Evolutionary conservation across 495 filamentous ascomycete species (phyloP), one percentile per base, ranked within the genome.

Genomic region (Delitschia confertaspora): DNA sequence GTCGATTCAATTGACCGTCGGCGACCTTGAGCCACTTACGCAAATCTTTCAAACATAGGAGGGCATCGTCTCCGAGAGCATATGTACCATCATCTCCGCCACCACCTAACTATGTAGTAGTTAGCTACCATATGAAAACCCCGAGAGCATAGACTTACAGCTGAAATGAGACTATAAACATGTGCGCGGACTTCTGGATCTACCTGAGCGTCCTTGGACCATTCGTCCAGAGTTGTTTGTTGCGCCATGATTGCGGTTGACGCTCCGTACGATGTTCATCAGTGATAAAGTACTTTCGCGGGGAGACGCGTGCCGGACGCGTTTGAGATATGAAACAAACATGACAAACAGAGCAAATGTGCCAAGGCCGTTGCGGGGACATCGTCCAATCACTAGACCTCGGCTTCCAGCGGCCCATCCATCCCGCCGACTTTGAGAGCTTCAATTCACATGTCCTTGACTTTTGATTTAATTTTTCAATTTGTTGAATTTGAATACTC

Each of bases 11-110:
- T 61, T 91, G 93, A 58, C 93, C 83, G 60, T 99, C 93, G 70
- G 93, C 93, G 44, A 93, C 71, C 58, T 82, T 87, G 54, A 99
- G 66, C 93, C 93, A 96, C 73, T 78, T 80, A 52, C 85, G 87
- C 30, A 96, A 71, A 64, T 99, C 93, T 38, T 88, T 83, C 41
- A 99, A 70, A 64, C 85, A 88, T 36, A 88, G 85, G 49, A 93
- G 63, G 6, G 93, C 88, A 63, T 95, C 89, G 59, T 96, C 88
- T 57, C 93, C 93, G 33, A 96, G 78, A 5, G 82, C 72, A 63
- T 99, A 99, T 43, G 70, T 71, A 33, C 83, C 85, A 38, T 83
- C 82, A 62, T 85, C 78, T 59, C 84, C 83, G 80, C 54, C 77
- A 18, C 93, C 91, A 63, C 91, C 91, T 46, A 96, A 78, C 87